Evolutionary conservation across 495 filamentous ascomycete species (phyloP).

Genomic region (Platismatia glauca): DNA sequence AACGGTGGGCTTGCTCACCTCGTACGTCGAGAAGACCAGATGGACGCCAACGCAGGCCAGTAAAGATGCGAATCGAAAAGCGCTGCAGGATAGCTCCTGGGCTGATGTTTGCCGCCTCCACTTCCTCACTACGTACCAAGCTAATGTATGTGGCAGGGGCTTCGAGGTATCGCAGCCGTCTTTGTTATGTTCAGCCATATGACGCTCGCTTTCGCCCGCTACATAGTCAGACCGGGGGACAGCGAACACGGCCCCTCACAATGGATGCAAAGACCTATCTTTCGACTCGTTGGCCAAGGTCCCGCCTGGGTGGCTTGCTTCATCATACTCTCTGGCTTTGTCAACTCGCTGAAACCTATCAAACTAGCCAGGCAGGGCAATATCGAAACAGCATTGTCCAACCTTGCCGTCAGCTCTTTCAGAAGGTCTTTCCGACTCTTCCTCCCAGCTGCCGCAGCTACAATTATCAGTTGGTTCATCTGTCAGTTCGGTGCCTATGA

Average conservation of each 20-base stretch:
- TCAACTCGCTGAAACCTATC: constrained; percentile 26
- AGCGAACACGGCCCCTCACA: constrained; percentile 32
- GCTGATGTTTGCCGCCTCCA: constrained; percentile 17
- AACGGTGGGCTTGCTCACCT: constrained; percentile 19
- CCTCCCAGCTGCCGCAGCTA: constrained; percentile 25
- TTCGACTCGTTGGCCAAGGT: constrained; percentile 48
- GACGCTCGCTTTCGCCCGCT: constrained; percentile 42
- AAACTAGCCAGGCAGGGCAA: constrained; percentile 22
- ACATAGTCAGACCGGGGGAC: constrained; percentile 40
- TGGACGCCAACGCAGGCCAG: constrained; percentile 18
- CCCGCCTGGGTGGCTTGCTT: constrained; percentile 50
- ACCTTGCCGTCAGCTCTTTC: constrained; percentile 27
- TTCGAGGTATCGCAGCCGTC: constrained; percentile 47
- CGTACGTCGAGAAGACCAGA: constrained; percentile 14
- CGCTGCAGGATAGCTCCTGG: constrained; percentile 21
- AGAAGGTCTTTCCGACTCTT: constrained; percentile 25
- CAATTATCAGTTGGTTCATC: constrained; percentile 27
- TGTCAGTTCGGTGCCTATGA: constrained; percentile 27
- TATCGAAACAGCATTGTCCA: constrained; percentile 23
- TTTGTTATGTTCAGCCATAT: constrained; percentile 49
- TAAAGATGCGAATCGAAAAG: constrained; percentile 15
- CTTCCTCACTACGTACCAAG: constrained; percentile 4
- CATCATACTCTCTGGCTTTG: constrained; percentile 25
- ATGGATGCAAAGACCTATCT: constrained; percentile 42
- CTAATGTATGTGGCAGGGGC: constrained; percentile 33